Evolutionary conservation across 1,284 basidiomycete species (phyloP).

Genomic region (Ceratobasidium sp.): DNA sequence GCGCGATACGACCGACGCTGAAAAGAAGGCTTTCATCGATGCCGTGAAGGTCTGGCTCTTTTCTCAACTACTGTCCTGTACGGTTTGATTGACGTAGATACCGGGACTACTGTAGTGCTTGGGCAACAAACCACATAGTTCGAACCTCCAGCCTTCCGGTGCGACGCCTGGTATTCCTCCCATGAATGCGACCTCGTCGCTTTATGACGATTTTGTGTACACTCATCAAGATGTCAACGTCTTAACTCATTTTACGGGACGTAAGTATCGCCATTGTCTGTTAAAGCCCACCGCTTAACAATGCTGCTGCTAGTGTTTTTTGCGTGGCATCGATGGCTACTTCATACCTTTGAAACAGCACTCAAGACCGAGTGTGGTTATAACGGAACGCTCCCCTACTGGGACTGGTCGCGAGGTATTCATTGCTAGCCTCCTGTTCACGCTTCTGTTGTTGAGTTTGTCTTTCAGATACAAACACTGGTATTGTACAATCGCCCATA

Average conservation of each 20-base stretch:
- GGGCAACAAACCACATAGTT: conserved; percentile 21
- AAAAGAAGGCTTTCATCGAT: conserved; percentile 40
- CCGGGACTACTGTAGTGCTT: conserved; percentile 31
- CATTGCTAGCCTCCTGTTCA: neutral
- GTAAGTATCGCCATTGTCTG: neutral
- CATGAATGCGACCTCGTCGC: conserved; percentile 5
- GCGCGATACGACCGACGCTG: neutral
- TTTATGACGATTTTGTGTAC: conserved; percentile 48
- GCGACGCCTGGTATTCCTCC: conserved; percentile 37
- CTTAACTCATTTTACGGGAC: conserved; percentile 31
- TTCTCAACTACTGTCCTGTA: neutral
- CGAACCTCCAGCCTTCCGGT: conserved; percentile 18
- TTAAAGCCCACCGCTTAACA: neutral
- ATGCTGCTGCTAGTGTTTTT: conserved; percentile 33
- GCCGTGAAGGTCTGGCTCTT: conserved; percentile 42
- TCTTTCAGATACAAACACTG: conserved; percentile 19
- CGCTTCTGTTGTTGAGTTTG: neutral
- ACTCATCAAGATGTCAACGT: conserved; percentile 43
- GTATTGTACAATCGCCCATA: conserved; percentile 22
- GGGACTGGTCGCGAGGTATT: conserved; percentile 46
- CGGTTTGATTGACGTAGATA: neutral
- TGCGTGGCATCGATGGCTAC: conserved; percentile 45
- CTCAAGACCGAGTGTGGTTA: conserved; percentile 35
- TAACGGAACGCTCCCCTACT: conserved; percentile 42
- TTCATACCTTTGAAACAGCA: conserved; percentile 21